Conservation (phyloP, 1,284 basidiomycete species). For the Irpex sp. region DNA sequence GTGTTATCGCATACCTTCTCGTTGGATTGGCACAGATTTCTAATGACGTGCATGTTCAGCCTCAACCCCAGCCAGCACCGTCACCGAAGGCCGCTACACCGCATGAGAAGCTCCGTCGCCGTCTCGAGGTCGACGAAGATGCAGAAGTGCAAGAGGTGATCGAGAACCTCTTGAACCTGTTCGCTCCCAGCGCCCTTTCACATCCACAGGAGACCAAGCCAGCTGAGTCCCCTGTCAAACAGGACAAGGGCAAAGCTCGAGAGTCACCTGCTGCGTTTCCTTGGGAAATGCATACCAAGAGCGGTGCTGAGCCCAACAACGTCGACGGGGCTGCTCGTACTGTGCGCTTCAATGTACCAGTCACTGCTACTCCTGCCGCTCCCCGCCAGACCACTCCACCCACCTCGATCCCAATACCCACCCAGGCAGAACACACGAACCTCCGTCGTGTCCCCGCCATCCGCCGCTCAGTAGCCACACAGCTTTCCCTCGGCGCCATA, state of each 20-base stretch:
- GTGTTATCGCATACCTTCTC: background rate
- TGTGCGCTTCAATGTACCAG: constrained; percentile 1
- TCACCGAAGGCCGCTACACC: background rate
- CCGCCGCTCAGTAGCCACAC: constrained; percentile 12
- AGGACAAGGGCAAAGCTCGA: constrained; percentile 15
- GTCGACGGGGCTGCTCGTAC: constrained; percentile 8
- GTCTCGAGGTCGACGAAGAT: background rate
- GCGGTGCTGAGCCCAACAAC: constrained; percentile 12
- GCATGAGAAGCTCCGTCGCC: background rate
- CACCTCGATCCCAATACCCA: background rate
- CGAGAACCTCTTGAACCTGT: background rate
- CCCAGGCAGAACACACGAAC: constrained; percentile 4
- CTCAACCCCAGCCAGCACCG: background rate
- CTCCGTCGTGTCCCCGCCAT: constrained; percentile 19
- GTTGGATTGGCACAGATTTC: background rate
- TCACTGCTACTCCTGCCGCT: background rate
- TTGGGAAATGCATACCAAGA: background rate
- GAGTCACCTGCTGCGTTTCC: constrained; percentile 10
- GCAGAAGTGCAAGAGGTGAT: constrained; percentile 1
- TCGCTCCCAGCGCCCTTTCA: background rate
- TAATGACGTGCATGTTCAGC: background rate
- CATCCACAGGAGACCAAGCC: background rate
- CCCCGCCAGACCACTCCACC: background rate
- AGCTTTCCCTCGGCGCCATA: constrained; percentile 21
- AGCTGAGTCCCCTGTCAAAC: constrained; percentile 4